Evolutionary conservation across 768 basidiomycete genomes (phyloP), one percentile per base, ranked within the genome.

Genomic region (Lactarius hatsudake): DNA sequence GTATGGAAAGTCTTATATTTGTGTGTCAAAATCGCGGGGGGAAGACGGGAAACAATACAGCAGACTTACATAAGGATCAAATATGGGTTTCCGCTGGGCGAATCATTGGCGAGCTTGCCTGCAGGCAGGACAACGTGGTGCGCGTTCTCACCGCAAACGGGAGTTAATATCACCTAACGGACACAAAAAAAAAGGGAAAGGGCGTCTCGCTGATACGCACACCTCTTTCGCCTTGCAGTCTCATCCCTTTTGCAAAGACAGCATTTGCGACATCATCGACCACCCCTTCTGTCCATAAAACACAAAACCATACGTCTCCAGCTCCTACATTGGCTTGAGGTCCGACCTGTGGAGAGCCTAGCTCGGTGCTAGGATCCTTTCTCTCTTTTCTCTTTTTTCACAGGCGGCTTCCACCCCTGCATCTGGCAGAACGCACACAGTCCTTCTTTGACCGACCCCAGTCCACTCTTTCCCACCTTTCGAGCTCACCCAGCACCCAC

Each of bases 41-140:
- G 60, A 62, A 69, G 45, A 69, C 64, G 62, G 61, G 63, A 62
- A 65, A 65, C 69, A 71, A 67, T 71, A 65, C n/a, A 64, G 66
- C 61, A 60, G 56, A 12, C 43, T 71, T 82, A 84, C 81, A 77
- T 81, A 84, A 84, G 76, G 32, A 69, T 71, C 69, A 65, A 34
- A 59, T 67, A 67, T 67, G 62, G 62, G 55, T 54, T 54, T 64
- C 62, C 66, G 66, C 53, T 74, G 72, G 74, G 78, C 73, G 74
- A 78, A 78, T 75, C 70, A 77, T 75, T 63, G 79, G 80, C 80
- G 77, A 75, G 73, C 69, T 74, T 84, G 87, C 88, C 87, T 88
- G 86, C 86, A 89, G 88, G 88, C 88, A 86, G 78, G 80, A 81
- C 60, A 88, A 87, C 88, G 87, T 89, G 83, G 77, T 78, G 76